These are phyloP conservation scores for Tephrocybe sp. DNA, from an alignment of 768 basidiomycete genomes.

Conservation along the genomic window DNA sequence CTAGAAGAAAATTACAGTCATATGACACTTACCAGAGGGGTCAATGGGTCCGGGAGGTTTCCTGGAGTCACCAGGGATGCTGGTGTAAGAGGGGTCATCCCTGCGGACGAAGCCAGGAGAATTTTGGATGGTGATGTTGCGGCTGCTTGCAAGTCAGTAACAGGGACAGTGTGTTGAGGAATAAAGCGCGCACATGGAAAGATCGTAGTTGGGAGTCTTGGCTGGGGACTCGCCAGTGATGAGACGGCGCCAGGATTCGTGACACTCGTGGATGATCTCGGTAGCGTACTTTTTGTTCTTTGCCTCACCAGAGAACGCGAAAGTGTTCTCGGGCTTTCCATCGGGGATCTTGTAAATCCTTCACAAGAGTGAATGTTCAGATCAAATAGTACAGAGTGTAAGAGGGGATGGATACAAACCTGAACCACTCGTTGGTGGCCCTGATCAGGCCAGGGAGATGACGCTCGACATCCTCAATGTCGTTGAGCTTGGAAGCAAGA, in stretches of 20 bases:
- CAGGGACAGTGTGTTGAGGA: not conserved
- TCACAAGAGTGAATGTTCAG: conserved; percentile 7
- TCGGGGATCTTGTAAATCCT: conserved; percentile 97
- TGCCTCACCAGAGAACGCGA: conserved; percentile 98
- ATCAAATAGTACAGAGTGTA: not conserved
- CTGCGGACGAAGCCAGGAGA: conserved; percentile 67
- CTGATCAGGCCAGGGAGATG: conserved; percentile 96
- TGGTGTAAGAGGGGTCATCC: conserved; percentile 61
- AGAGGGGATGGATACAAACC: conserved; percentile 39
- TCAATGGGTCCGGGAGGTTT: conserved; percentile 88
- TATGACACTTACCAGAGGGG: conserved; percentile 66
- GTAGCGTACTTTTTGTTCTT: conserved; percentile 99
- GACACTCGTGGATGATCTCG: conserved; percentile 98
- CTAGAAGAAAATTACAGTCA: not conserved
- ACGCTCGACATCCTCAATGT: conserved; percentile 98
- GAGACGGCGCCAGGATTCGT: conserved; percentile 97
- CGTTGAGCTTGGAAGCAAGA: conserved; percentile 93
- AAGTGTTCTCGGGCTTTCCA: conserved; percentile 95
- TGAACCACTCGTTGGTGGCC: conserved; percentile 99
- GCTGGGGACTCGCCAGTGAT: conserved; percentile 75
- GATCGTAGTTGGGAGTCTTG: conserved; percentile 67
- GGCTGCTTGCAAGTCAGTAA: conserved; percentile 41
- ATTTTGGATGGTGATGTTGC: conserved; percentile 73
- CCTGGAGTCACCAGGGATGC: conserved; percentile 75
- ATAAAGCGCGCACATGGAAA: conserved; percentile 73